Conservation (phyloP, 2,329 filamentous ascomycete genomes). For the Domatiomyces catenatus region DNA sequence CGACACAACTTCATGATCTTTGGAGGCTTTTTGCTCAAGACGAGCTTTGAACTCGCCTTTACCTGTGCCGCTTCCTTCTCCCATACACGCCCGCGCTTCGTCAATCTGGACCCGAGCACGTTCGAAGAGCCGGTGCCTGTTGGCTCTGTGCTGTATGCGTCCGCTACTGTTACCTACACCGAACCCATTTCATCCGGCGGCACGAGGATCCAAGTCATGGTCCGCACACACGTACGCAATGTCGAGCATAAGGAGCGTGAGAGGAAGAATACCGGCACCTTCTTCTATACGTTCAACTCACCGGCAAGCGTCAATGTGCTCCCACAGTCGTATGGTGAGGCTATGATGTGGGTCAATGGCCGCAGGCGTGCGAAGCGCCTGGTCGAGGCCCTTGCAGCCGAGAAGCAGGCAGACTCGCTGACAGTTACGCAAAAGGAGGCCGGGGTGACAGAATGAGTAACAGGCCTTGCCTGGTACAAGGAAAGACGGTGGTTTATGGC, state of each 20-base stretch:
- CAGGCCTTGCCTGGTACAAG: background rate
- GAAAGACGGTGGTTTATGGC: background rate
- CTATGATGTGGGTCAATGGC: slow-evolving; percentile 51
- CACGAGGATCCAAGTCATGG: slow-evolving; percentile 53
- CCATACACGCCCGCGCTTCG: slow-evolving; percentile 53
- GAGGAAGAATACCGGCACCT: slow-evolving; percentile 54
- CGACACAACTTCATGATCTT: slow-evolving; percentile 60
- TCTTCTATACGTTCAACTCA: slow-evolving; percentile 60
- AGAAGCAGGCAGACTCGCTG: slow-evolving; percentile 9
- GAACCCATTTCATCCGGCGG: slow-evolving; percentile 40
- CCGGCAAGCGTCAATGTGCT: slow-evolving; percentile 50
- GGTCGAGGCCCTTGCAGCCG: slow-evolving; percentile 25
- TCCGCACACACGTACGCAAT: slow-evolving; percentile 56
- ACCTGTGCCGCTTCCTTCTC: slow-evolving; percentile 58
- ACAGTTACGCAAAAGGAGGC: slow-evolving; percentile 5
- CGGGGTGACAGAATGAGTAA: slow-evolving; percentile 8
- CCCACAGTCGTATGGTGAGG: slow-evolving; percentile 47
- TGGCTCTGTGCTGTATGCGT: slow-evolving; percentile 59
- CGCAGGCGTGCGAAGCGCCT: slow-evolving; percentile 40
- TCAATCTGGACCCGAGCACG: slow-evolving; percentile 57
- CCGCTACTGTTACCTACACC: slow-evolving; percentile 55
- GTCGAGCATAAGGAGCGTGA: slow-evolving; percentile 47
- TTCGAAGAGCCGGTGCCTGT: slow-evolving; percentile 64
- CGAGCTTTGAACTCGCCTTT: slow-evolving; percentile 62
- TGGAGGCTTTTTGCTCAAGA: slow-evolving; percentile 57